Evolutionary conservation across 73 alveolate species (phyloP).

Genomic region (Paramecium octaurelia): DNA sequence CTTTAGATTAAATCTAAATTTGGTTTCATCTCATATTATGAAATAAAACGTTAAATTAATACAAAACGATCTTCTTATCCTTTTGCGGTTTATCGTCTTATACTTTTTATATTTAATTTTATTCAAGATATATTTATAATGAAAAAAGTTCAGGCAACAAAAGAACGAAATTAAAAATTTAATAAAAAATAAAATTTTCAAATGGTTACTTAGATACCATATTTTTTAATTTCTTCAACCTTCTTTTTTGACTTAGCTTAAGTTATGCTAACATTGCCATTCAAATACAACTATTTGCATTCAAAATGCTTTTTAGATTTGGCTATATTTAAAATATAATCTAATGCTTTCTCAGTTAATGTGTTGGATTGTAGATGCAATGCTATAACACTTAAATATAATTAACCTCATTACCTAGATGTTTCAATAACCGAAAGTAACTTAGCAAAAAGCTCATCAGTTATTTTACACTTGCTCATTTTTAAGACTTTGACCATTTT

Average conservation of each 20-base stretch:
- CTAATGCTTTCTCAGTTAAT: slow-evolving; percentile 8
- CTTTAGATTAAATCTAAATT: no score
- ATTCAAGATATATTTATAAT: no score
- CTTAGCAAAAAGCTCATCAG: slow-evolving; percentile 12
- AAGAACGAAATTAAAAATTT: no score
- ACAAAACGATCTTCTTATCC: no score
- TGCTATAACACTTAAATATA: not conserved
- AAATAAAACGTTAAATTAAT: no score
- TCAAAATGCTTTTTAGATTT: not conserved
- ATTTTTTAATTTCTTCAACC: not conserved
- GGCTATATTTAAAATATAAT: not conserved
- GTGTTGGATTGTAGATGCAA: slow-evolving; percentile 39
- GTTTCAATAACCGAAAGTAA: not conserved
- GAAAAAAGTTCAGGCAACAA: no score
- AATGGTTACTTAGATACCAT: not conserved
- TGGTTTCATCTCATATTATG: no score
- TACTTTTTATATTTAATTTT: no score
- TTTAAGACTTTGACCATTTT: slow-evolving; percentile 15
- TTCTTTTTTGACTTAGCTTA: not conserved
- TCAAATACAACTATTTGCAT: not conserved
- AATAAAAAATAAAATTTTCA: not conserved
- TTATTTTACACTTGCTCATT: slow-evolving; percentile 2
- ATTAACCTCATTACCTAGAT: not conserved
- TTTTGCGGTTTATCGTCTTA: no score
- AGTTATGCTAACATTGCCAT: not conserved